Evolutionary conservation across 805 yeast species (phyloP).

Genomic region (Candida qinlingensis): DNA sequence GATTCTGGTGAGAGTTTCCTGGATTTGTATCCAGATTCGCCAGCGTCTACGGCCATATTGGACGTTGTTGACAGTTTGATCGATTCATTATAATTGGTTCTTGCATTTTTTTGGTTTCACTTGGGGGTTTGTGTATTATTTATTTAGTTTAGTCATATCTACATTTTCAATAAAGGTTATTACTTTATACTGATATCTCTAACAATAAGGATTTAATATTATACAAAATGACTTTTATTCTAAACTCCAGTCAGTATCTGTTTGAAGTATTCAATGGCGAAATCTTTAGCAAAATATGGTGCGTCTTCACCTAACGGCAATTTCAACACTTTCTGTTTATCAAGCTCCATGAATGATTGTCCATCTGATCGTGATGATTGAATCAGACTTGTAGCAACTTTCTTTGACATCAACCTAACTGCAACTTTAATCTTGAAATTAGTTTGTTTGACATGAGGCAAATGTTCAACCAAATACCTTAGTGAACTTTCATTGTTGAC

Average conservation of each 20-base stretch:
- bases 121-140: neutral
- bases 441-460: conserved; percentile 36
- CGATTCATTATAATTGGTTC: conserved; percentile 32
- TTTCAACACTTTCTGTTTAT: conserved; percentile 30
- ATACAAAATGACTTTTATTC: neutral
- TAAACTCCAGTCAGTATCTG: conserved; percentile 7
- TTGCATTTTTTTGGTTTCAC: neutral
- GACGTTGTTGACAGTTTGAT: conserved; percentile 73
- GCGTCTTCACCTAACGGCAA: conserved; percentile 39
- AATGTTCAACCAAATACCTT: conserved; percentile 37
- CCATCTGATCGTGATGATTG: conserved; percentile 12
- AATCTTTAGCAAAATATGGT: conserved; percentile 10
- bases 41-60: conserved; percentile 82
- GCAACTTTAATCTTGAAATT: conserved; percentile 42
- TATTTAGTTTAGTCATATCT: neutral
- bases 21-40: conserved; percentile 83
- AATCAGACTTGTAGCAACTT: conserved; percentile 29
- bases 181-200: too few species aligned
- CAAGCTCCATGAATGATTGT: conserved; percentile 13
- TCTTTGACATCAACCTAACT: conserved; percentile 46
- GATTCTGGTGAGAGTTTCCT: conserved; percentile 83
- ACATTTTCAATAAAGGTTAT: neutral
- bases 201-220: neutral
- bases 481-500: conserved; percentile 25
- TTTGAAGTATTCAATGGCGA: conserved; percentile 7